These are phyloP conservation scores for Cyphellophora attinorum DNA, from an alignment of 2,329 filamentous ascomycete genomes.

Conservation along the genomic window DNA sequence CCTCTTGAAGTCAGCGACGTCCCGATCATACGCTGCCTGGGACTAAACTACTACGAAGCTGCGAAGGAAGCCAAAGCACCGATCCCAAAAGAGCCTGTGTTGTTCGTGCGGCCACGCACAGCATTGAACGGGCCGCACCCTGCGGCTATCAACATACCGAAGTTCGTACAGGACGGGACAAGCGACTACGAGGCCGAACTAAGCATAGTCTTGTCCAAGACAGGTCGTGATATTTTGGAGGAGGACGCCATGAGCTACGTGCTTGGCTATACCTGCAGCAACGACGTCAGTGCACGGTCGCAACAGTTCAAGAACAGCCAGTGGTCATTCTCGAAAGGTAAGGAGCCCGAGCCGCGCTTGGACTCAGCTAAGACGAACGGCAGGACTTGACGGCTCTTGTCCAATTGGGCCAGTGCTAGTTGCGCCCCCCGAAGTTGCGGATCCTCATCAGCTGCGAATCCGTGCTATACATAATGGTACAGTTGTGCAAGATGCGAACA, in stretches of 20 bases:
- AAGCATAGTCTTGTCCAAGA: slow-evolving; percentile 24
- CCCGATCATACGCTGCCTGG: slow-evolving; percentile 30
- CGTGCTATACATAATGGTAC: slow-evolving; percentile 10
- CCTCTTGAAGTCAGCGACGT: slow-evolving; percentile 1
- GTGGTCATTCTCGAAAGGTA: slow-evolving; percentile 28
- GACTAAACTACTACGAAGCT: slow-evolving; percentile 34
- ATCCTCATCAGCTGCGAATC: slow-evolving; percentile 30
- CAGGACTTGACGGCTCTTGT: slow-evolving; percentile 35
- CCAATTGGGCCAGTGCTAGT: slow-evolving; percentile 25
- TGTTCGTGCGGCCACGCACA: slow-evolving; percentile 29
- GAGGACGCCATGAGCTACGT: slow-evolving; percentile 27
- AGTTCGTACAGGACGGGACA: slow-evolving; percentile 26
- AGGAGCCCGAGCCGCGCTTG: slow-evolving; percentile 36
- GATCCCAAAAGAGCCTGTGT: slow-evolving; percentile 23
- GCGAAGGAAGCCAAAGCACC: slow-evolving; percentile 26
- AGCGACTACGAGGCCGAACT: slow-evolving; percentile 32
- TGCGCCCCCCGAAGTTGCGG: slow-evolving; percentile 20
- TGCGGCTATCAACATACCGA: slow-evolving; percentile 21
- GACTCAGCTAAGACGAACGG: slow-evolving; percentile 47
- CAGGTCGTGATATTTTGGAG: slow-evolving; percentile 25
- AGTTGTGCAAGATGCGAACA: slow-evolving; percentile 6
- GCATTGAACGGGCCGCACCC: slow-evolving; percentile 21
- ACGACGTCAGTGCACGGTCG: slow-evolving; percentile 28
- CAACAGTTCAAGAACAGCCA: slow-evolving; percentile 26
- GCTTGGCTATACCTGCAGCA: slow-evolving; percentile 28